phyloP scores from a whole-genome alignment of 345 rosid species.

The Camelina sativa region DNA sequence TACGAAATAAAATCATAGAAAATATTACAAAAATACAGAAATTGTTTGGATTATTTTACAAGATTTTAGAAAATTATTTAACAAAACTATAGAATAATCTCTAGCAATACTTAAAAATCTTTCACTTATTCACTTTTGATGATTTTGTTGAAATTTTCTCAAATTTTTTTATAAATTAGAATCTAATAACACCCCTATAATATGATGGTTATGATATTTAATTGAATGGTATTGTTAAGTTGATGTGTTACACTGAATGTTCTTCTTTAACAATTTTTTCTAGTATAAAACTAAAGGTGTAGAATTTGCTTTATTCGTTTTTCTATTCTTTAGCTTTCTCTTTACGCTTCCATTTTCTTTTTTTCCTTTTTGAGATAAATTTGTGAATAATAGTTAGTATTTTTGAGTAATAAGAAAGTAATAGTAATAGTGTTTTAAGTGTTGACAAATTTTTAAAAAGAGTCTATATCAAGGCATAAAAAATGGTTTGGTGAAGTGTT shows the following conservation, averaged over 20 bases:
- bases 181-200: too few relatives aligned
- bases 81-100: too few relatives aligned
- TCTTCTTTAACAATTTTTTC: not conserved
- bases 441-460: not conserved
- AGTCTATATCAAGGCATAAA: constrained; percentile 23
- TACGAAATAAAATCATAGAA: too few relatives aligned
- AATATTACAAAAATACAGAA: too few relatives aligned
- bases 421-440: not conserved
- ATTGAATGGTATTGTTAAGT: not conserved
- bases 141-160: too few relatives aligned
- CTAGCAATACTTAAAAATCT: too few relatives aligned
- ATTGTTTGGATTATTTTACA: too few relatives aligned
- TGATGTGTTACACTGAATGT: too few relatives aligned
- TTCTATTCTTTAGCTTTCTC: constrained; percentile 28
- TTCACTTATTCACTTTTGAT: too few relatives aligned
- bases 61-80: too few relatives aligned
- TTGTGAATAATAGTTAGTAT: not conserved
- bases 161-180: too few relatives aligned
- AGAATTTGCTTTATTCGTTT: constrained; percentile 15
- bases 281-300: constrained; percentile 2
- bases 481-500: constrained; percentile 43
- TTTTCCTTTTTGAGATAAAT: not conserved
- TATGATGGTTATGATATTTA: constrained; percentile 2
- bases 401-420: constrained; percentile 7
- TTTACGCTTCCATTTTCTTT: constrained; percentile 30